Evolutionary conservation across 805 yeast species (phyloP), one percentile per base, ranked within the genome.

Genomic region (Yamadazyma philogaea): DNA sequence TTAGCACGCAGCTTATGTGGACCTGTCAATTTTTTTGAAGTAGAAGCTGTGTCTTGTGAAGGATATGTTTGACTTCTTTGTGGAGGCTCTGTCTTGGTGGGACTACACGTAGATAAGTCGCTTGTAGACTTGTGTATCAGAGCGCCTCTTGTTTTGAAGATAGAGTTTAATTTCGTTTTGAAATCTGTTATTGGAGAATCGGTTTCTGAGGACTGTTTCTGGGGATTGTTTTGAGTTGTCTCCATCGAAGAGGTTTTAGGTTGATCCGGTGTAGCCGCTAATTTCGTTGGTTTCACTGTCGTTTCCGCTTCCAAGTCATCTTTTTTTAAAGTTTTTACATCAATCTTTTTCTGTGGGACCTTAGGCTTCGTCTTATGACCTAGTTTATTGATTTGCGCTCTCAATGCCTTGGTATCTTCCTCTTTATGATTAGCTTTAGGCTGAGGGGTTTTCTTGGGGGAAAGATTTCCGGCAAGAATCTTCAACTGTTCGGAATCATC

Each of bases 1-100:
- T 63, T 70, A 14, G 79, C 61, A 40, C 82, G 59, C 0, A 57
- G 43, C 50, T 77, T 78, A 34, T 67, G 76, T 2, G 72, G 56
- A 53, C 77, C 81, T 0, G 59, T 59, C 35, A 77, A 57, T 32
- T 64, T 64, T 11, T 49, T 57, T 0, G 47, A 32, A 2, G 50
- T 50, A 36, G 49, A 50, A 28, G 50, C 24, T 32, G 35, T 36
- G 15, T 31, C 33, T 15, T 28, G 19, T 30, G 46, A 17, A 12
- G 50, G 51, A 1, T 37, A 42, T 5, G 51, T 28, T 12, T 30
- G 38, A 20, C 42, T 24, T 28, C 40, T 41, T 33, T 33, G 42
- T 11, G 22, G 24, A 6, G 43, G 43, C 3, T 7, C 19, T 5
- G 12, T 7, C 19, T 4, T 16, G 15, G 12, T 19, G 2, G 7